Conservation (phyloP, 148 eudicot genomes). For the Limonium bicolor region DNA sequence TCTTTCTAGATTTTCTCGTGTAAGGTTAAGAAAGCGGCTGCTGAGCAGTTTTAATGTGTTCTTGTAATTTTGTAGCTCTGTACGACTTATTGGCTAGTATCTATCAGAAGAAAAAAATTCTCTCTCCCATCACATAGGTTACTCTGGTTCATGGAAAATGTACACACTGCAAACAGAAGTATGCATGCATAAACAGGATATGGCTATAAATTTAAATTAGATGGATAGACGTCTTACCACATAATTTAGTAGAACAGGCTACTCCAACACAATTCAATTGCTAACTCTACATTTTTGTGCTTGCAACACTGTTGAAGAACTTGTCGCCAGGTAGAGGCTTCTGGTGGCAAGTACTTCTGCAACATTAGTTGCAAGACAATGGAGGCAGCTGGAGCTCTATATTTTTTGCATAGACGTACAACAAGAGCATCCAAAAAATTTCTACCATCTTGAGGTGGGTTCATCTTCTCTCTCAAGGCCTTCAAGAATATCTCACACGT, state of each 20-base stretch:
- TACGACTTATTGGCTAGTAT: too few relatives aligned
- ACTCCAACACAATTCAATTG: constrained; percentile 44
- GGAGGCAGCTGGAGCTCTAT: constrained; percentile 43
- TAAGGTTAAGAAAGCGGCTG: too few relatives aligned
- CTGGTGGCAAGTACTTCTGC: constrained; percentile 47
- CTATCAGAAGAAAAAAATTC: too few relatives aligned
- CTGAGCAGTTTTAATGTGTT: too few relatives aligned
- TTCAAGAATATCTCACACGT: constrained; percentile 66
- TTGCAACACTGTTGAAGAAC: constrained; percentile 49
- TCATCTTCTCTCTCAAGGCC: constrained; percentile 41
- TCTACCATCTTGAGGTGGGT: constrained; percentile 52
- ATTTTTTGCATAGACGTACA: constrained; percentile 34
- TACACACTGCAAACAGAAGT: too few relatives aligned
- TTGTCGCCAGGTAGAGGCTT: constrained; percentile 50
- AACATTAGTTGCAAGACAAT: constrained; percentile 57
- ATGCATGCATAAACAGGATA: too few relatives aligned
- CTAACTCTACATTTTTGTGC: constrained; percentile 28
- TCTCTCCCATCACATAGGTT: too few relatives aligned
- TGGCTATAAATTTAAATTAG: too few relatives aligned
- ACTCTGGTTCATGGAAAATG: too few relatives aligned
- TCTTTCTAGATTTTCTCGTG: too few relatives aligned
- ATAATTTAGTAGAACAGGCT: constrained; percentile 23
- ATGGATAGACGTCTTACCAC: too few relatives aligned
- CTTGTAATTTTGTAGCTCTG: too few relatives aligned
- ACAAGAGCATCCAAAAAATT: constrained; percentile 60